Evolutionary conservation across 352 stramenopile species (phyloP), one percentile per base, ranked within the genome.

Genomic region (Phytophthora hybrid): DNA sequence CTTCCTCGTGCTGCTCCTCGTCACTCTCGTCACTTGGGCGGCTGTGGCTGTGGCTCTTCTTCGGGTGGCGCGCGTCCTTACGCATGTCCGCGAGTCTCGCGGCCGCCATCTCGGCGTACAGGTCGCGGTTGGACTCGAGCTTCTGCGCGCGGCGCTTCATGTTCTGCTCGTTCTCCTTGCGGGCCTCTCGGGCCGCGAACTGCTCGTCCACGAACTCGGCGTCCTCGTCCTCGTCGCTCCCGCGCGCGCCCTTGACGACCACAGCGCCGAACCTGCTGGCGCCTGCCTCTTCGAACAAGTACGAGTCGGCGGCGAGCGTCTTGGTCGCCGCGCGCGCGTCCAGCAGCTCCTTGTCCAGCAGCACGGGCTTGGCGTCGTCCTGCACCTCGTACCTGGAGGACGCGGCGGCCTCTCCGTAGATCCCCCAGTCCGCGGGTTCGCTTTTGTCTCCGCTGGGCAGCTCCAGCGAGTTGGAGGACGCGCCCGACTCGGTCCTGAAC

Each of bases 31-130:
- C 73, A 34, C 59, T 70, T 8, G 18, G 58, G 11, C 72, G 60
- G 63, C 47, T 72, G 51, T 66, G 52, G 34, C 37, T 70, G 19
- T 55, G 52, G 34, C 56, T 80, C 68, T 86, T 78, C 59, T 79
- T 77, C 16, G 82, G 77, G 49, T 90, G 78, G 14, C 85, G 82
- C n/a, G 86, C 86, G 21, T 88, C 76, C 64, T 93, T 90, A 55
- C 86, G 81, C 84, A 93, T 91, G 11, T 62, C 71, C 9, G 66
- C 70, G 10, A 93, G 76, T 19, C 86, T 82, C 32, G 83, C 83
- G 0, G 86, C 86, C 10, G 86, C 82, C 85, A 93, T 92, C 58
- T 92, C 84, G 5, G 86, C 86, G 69, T 91, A 92, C 66, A 88
- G 44, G 59, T 93, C 85, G 26, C 83, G 80, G 62, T 93, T 93